Base-by-base conservation (phyloP, 192 early-diverging fungal genomes). In the Backusella luteola region DNA sequence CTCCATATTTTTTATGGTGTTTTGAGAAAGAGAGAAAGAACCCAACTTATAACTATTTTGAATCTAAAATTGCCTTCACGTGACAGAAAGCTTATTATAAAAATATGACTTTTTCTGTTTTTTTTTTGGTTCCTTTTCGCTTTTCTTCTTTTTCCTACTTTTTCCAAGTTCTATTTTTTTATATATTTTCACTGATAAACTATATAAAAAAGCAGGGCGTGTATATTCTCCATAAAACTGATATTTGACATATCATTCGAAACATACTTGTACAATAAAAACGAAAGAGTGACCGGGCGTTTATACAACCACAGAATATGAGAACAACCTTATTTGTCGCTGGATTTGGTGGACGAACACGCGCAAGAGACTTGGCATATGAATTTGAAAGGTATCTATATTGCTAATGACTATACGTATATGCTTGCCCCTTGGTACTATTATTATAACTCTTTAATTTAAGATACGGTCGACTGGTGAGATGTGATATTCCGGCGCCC, bases 361-460 rank as follows among this genome's bases (percentile, higher is more conserved):
- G 96, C 71, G 96, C 96, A n/a, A 92, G 89, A 83, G 95, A 97
- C 74, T 88, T 98, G 26, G 96, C 95, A 15, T 93, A 94, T 80
- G 96, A 96, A 66, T 98, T 98, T 84, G 96, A 98, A 83, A 90
- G 95, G 95, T 96, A 89, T 39, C 9, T 39, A 11, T 39, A 39
- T 39, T 17, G 4, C 42, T 17, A 44, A 44, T 44, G n/a, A 59
- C 23, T 32, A 32, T 32, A 32, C 32, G 70, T 46, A 15, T 14
- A 11, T 21, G 17, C 56, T 8, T 8, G 42, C 42, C 9, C 6
- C 11, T 34, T 41, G 6, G n/a, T 63, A 23, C 11, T 67, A 29
- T 44, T 29, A 74, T 6, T 44, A 14, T 44, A 4, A 17, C 15
- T 44, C 15, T 44, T 44, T 44, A 44, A 44, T 53, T 35, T 71